Base-by-base conservation (phyloP, 257 asterid species). In the Solanum pimpinellifolium region DNA sequence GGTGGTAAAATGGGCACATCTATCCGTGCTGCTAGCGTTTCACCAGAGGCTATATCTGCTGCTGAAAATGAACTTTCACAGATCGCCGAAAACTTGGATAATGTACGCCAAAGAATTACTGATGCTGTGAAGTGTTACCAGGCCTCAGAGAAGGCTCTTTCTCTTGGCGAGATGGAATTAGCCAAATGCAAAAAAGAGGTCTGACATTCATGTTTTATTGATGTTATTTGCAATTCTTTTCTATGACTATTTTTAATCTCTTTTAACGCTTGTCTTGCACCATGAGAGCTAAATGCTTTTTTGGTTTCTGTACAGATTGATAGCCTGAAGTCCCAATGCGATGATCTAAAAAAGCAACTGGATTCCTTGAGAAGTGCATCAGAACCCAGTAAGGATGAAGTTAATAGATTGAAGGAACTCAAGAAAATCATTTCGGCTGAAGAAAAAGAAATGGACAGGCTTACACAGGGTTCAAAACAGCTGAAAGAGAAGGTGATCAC, bases 1-100 rank as follows among this genome's bases (percentile, higher is more conserved):
- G 99, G 99, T 33, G 99, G 99, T 81, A 97, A 94, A 92, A 97
- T 97, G 98, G 98, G 99, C 39, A 91, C 99, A 14, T 94, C 98
- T 37, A 91, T 97, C 76, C 94, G 94, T 85, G 95, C 96, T 86
- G 90, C 91, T 77, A 96, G 95, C 87, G 94, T 97, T 89, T 95
- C 99, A 9, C 88, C 92, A 76, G 99, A 95, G 86, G 95, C 93
- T 84, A 90, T 97, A 88, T 91, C 94, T 47, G 89, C 90, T 86
- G 99, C 98, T 72, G 98, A 97, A 92, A 91, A 93, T 83, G 95
- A 96, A 89, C 93, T 97, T 60, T 89, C 99, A 29, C 89, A 49
- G 68, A 88, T 95, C 62, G 95, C 92, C 74, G 98, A 94, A 89
- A 89, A 88, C 49, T 89, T 97, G 72, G 92, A 87, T 75, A 85